Evolutionary conservation across 805 yeast species (phyloP).

Genomic region (Candida boleticola): DNA sequence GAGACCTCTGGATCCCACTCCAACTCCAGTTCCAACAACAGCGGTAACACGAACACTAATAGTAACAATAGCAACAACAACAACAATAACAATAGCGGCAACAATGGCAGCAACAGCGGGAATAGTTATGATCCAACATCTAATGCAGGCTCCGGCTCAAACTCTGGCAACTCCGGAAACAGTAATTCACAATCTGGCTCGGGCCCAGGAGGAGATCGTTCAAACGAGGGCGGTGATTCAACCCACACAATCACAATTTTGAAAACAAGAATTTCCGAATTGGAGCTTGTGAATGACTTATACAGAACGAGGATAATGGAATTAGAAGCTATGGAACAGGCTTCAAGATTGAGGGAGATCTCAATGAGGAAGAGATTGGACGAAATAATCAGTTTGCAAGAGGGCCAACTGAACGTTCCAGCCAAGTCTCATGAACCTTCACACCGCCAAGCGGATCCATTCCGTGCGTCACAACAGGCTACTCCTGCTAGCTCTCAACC

Average conservation of each 20-base stretch:
- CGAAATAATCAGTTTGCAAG: conserved; percentile 35
- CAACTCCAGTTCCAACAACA: too few relatives aligned
- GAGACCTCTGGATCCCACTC: too few relatives aligned
- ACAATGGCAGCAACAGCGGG: conserved; percentile 8
- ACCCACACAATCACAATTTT: conserved; percentile 41
- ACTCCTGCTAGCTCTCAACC: conserved; percentile 2
- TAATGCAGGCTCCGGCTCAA: neutral
- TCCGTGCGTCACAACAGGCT: neutral
- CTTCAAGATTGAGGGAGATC: conserved; percentile 49
- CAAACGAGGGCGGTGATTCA: conserved; percentile 3
- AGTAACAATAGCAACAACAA: conserved; percentile 10
- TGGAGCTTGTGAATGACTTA: conserved; percentile 87
- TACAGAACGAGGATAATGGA: conserved; percentile 81
- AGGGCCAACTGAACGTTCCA: conserved; percentile 1
- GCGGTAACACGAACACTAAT: too few relatives aligned
- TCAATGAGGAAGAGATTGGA: conserved; percentile 49
- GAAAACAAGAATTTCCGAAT: conserved; percentile 77
- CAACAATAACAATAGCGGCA: conserved; percentile 10
- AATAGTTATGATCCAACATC: conserved; percentile 6
- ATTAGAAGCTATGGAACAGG: conserved; percentile 67
- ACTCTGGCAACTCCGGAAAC: neutral
- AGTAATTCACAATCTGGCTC: neutral
- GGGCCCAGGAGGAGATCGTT: conserved; percentile 3
- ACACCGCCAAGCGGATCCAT: neutral
- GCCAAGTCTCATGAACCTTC: conserved; percentile 2